Conservation (phyloP, 2,329 filamentous ascomycete genomes). For the Calonectria multiphialidica region DNA sequence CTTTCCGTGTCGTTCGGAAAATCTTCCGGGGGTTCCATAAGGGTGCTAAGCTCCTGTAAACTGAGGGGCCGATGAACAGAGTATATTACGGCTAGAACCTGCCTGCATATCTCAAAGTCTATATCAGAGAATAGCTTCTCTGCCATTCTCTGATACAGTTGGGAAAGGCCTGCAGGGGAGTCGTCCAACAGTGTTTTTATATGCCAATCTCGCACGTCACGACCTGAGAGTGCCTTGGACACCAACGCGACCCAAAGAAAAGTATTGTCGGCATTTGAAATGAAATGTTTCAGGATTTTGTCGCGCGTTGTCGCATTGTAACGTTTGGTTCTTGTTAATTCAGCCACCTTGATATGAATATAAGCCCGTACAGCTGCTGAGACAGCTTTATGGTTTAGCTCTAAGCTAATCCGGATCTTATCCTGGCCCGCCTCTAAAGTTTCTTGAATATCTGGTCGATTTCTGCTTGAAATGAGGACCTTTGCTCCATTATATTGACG, state of each 20-base stretch:
- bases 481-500: neutral
- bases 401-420: slow-evolving; percentile 47
- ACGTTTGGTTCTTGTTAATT: slow-evolving; percentile 37
- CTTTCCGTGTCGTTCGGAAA: slow-evolving; percentile 16
- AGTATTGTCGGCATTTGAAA: slow-evolving; percentile 51
- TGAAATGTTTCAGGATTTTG: slow-evolving; percentile 32
- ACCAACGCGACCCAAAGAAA: slow-evolving; percentile 45
- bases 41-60: slow-evolving; percentile 47
- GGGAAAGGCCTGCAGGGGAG: slow-evolving; percentile 51
- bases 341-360: slow-evolving; percentile 51
- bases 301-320: slow-evolving; percentile 26
- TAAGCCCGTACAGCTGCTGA: slow-evolving; percentile 52
- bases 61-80: slow-evolving; percentile 51
- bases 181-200: slow-evolving; percentile 28
- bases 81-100: slow-evolving; percentile 49
- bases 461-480: neutral
- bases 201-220: slow-evolving; percentile 3
- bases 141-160: slow-evolving; percentile 55
- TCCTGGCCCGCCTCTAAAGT: slow-evolving; percentile 32
- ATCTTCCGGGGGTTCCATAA: slow-evolving; percentile 28
- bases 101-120: slow-evolving; percentile 45
- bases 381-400: slow-evolving; percentile 52
- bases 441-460: slow-evolving; percentile 8
- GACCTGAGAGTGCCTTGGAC: slow-evolving; percentile 29
- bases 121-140: slow-evolving; percentile 43